These are phyloP conservation scores for Raffaelea deltoideospora DNA, from an alignment of 2,329 filamentous ascomycete species.

Conservation along the genomic window DNA sequence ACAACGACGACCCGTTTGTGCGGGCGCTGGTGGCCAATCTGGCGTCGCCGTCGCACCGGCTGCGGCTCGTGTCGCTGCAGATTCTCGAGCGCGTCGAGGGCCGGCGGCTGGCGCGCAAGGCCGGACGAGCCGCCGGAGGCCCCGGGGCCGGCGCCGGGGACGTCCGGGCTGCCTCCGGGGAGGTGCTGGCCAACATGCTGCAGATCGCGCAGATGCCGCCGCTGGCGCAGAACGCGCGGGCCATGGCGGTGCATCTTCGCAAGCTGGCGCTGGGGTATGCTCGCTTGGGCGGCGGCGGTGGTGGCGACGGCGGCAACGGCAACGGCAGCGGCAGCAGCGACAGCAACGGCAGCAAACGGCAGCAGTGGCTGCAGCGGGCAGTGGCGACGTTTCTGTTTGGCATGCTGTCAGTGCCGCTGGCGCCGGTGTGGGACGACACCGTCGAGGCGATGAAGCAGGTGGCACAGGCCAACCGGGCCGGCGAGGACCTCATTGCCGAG, in stretches of 20 bases:
- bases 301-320: too few relatives aligned
- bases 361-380: slow-evolving; percentile 54
- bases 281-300: slow-evolving; percentile 38
- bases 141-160: too few relatives aligned
- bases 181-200: slow-evolving; percentile 50
- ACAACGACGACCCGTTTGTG: slow-evolving; percentile 46
- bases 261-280: slow-evolving; percentile 55
- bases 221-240: slow-evolving; percentile 59
- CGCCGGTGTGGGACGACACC: slow-evolving; percentile 78
- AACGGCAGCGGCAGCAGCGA: too few relatives aligned
- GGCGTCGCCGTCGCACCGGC: slow-evolving; percentile 55
- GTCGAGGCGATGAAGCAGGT: slow-evolving; percentile 63
- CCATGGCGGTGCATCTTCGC: slow-evolving; percentile 72
- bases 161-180: not conserved
- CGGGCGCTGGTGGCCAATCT: slow-evolving; percentile 58
- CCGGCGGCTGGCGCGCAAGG: not conserved
- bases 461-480: slow-evolving; percentile 44
- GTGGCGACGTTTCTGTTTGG: slow-evolving; percentile 79
- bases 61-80: slow-evolving; percentile 59
- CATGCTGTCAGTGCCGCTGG: slow-evolving; percentile 69
- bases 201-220: slow-evolving; percentile 68
- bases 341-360: too few relatives aligned
- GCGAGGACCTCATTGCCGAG: slow-evolving; percentile 57
- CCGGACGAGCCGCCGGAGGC: not conserved
- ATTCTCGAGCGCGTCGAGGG: slow-evolving; percentile 35